Evolutionary conservation across 345 rosid genomes (phyloP).

Genomic region (Cochlearia excelsa): DNA sequence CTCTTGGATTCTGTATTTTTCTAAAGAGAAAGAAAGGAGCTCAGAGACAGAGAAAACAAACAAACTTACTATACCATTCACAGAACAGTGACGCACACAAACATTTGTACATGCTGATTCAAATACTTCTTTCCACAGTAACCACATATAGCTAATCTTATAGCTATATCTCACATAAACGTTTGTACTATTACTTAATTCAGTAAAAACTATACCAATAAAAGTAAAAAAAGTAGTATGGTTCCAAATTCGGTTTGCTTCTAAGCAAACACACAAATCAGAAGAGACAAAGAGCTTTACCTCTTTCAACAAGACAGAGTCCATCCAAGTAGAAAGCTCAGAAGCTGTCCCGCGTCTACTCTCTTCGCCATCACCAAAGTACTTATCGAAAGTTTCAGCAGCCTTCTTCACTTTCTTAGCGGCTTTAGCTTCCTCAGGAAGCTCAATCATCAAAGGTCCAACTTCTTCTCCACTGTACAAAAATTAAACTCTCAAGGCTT

Average conservation of each 20-base stretch:
- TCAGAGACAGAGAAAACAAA: not conserved
- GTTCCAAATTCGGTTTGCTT: not conserved
- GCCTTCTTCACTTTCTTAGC: conserved; percentile 36
- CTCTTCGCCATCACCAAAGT: conserved; percentile 23
- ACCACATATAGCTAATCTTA: too few relatives aligned
- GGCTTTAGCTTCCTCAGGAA: conserved; percentile 35
- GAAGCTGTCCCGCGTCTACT: conserved; percentile 29
- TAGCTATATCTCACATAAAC: not conserved
- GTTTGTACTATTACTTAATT: too few relatives aligned
- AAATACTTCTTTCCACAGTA: not conserved
- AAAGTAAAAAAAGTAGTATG: not conserved
- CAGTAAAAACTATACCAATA: too few relatives aligned
- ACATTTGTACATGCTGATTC: not conserved
- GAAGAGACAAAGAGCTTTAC: conserved; percentile 35
- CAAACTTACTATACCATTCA: not conserved
- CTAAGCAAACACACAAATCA: not conserved
- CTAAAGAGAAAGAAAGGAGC: conserved; percentile 13
- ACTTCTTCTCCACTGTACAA: conserved; percentile 67
- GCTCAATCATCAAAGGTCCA: conserved; percentile 54
- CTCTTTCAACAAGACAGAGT: conserved; percentile 60
- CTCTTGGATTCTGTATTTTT: conserved; percentile 16
- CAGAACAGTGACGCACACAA: conserved; percentile 7
- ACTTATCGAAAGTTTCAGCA: conserved; percentile 36
- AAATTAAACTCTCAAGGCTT: not conserved
- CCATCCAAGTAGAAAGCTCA: conserved; percentile 46